Evolutionary conservation across 192 early-diverging fungal species (phyloP).

Genomic region (Podila horticola): DNA sequence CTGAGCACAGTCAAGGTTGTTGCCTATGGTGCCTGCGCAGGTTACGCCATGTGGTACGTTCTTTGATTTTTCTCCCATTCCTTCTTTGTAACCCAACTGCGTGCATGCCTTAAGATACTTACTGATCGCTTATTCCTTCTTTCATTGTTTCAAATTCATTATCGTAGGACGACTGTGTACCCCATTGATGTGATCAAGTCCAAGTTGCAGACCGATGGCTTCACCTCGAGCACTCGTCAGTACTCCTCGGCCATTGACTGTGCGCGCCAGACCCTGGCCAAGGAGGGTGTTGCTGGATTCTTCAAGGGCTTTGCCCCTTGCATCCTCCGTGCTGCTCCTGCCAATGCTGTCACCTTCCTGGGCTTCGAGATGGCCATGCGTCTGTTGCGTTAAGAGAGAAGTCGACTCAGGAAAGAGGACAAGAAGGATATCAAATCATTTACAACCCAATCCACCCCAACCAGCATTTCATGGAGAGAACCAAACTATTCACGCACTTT

Average conservation of each 20-base stretch:
- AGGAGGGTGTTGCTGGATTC: conserved; percentile 87
- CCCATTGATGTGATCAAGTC: conserved; percentile 96
- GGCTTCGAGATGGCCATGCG: conserved; percentile 74
- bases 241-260: conserved; percentile 86
- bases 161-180: conserved; percentile 76
- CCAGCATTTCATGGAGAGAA: too few relatives aligned
- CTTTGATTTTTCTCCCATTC: background rate
- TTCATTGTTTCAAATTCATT: background rate
- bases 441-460: too few relatives aligned
- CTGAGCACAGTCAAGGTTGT: conserved; percentile 83
- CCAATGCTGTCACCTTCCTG: conserved; percentile 93
- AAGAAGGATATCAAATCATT: background rate
- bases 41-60: conserved; percentile 79
- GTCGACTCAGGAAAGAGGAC: background rate
- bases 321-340: conserved; percentile 93
- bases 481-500: too few relatives aligned
- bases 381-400: conserved; percentile 37
- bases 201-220: conserved; percentile 93
- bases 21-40: conserved; percentile 84
- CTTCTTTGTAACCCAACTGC: background rate
- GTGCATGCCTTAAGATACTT: background rate
- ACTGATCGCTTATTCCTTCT: background rate
- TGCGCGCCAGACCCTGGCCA: conserved; percentile 76
- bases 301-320: conserved; percentile 87
- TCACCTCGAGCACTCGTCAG: conserved; percentile 68